phyloP scores from a whole-genome alignment of 768 basidiomycete genomes.

The Lentinula sp. region DNA sequence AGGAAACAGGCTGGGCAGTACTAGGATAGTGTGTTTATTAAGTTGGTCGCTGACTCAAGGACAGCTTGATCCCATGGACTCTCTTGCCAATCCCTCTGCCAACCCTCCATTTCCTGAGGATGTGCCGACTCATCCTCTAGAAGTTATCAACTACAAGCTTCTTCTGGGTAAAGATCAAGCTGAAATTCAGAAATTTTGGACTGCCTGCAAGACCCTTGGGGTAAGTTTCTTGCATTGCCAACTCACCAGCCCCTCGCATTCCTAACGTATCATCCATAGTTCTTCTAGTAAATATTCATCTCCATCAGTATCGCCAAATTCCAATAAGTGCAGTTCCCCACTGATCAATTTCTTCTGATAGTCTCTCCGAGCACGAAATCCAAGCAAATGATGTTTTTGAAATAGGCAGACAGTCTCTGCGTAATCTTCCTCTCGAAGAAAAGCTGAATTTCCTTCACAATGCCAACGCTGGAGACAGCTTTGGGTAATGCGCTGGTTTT shows the following conservation, averaged over 20 bases:
- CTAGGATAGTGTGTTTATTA: too few species aligned
- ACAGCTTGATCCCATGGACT: too few species aligned
- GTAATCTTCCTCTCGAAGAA: background rate
- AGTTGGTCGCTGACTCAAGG: too few species aligned
- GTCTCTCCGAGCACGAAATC: background rate
- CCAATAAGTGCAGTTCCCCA: background rate
- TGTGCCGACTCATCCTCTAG: background rate
- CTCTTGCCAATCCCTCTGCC: too few species aligned
- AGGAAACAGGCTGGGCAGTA: too few species aligned
- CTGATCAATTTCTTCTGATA: background rate
- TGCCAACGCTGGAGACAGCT: background rate
- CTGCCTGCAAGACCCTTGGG: background rate
- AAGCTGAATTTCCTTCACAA: background rate
- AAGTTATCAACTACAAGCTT: background rate
- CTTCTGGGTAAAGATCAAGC: background rate
- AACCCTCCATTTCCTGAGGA: background rate
- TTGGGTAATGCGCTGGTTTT: background rate
- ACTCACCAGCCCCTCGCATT: too few species aligned
- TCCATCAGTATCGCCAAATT: background rate
- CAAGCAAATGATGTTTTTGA: background rate
- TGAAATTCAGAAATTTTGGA: background rate
- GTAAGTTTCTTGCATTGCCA: too few species aligned
- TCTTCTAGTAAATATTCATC: too few species aligned
- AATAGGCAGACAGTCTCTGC: background rate
- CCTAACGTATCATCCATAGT: too few species aligned